phyloP scores from a whole-genome alignment of 2,329 filamentous ascomycete genomes.

The Hirsutella rhossiliensis region DNA sequence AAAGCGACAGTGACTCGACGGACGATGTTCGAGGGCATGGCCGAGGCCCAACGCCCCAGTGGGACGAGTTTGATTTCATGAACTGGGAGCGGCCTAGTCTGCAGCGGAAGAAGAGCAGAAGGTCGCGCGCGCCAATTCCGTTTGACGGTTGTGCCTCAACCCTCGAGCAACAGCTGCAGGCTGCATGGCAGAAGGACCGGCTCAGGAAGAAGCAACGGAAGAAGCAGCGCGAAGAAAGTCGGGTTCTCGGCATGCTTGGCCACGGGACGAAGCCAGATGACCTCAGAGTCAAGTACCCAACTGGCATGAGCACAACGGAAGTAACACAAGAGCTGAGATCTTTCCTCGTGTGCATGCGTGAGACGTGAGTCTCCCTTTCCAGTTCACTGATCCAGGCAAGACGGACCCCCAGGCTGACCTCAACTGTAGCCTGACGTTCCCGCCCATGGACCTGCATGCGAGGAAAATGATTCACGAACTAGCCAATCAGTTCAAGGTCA shows the following conservation, averaged over 20 bases:
- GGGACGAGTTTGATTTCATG: conserved; percentile 72
- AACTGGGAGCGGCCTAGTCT: conserved; percentile 64
- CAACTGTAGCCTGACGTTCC: conserved; percentile 52
- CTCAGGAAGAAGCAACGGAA: conserved; percentile 61
- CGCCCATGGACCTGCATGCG: conserved; percentile 70
- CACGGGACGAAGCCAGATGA: conserved; percentile 43
- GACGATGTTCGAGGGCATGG: not conserved
- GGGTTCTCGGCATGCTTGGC: conserved; percentile 53
- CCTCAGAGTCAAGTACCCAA: conserved; percentile 57
- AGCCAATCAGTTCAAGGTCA: conserved; percentile 62
- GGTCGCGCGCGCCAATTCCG: conserved; percentile 38
- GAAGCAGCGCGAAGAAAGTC: conserved; percentile 55
- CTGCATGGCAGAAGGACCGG: conserved; percentile 54
- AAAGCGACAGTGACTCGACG: not conserved
- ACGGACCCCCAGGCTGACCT: not conserved
- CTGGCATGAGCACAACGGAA: conserved; percentile 59
- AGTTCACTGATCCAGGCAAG: not conserved
- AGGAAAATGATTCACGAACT: conserved; percentile 73
- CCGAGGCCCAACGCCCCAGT: conserved; percentile 13
- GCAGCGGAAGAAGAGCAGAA: conserved; percentile 49
- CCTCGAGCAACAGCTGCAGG: conserved; percentile 45
- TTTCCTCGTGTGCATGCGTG: conserved; percentile 54
- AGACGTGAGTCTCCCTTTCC: conserved; percentile 38
- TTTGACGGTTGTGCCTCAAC: conserved; percentile 54
- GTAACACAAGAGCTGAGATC: conserved; percentile 58